Conservation (phyloP, 257 asterid genomes). For the Ehretia macrophylla region DNA sequence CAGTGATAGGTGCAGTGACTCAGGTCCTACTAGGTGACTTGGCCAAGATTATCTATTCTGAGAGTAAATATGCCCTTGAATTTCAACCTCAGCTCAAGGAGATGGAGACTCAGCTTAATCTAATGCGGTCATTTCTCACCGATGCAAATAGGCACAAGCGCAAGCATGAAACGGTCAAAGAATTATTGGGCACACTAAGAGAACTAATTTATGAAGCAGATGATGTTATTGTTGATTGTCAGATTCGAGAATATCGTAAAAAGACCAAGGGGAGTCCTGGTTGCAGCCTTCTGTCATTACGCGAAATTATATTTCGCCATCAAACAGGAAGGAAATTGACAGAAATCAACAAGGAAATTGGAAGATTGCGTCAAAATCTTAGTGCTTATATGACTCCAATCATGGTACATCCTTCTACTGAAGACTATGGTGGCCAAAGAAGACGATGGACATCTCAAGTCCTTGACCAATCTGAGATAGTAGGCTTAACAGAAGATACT, state of each 20-base stretch:
- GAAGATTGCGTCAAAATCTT: conserved; percentile 2
- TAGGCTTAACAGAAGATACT: conserved; percentile 18
- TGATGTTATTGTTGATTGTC: conserved; percentile 23
- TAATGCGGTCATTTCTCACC: conserved; percentile 20
- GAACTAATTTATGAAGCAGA: conserved; percentile 27
- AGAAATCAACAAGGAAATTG: conserved; percentile 13
- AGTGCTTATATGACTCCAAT: conserved; percentile 6
- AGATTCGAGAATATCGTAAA: conserved; percentile 7
- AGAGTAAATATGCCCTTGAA: conserved; percentile 16
- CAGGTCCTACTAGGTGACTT: conserved; percentile 4
- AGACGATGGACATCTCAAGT: conserved; percentile 15
- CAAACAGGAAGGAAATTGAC: conserved; percentile 18
- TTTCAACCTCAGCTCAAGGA: conserved; percentile 16
- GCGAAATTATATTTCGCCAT: conserved; percentile 8
- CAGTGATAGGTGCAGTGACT: conserved; percentile 1
- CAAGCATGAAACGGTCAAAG: conserved; percentile 6
- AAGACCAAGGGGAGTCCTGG: neutral
- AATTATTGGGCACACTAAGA: conserved; percentile 7
- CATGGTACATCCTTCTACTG: neutral
- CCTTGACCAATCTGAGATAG: conserved; percentile 19
- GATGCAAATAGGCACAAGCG: conserved; percentile 17
- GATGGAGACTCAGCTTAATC: conserved; percentile 13
- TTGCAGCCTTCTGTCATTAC: neutral
- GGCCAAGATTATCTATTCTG: neutral
- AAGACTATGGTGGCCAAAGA: neutral